Conservation (phyloP, 805 yeast species). For the Yamadazyma endophytica region DNA sequence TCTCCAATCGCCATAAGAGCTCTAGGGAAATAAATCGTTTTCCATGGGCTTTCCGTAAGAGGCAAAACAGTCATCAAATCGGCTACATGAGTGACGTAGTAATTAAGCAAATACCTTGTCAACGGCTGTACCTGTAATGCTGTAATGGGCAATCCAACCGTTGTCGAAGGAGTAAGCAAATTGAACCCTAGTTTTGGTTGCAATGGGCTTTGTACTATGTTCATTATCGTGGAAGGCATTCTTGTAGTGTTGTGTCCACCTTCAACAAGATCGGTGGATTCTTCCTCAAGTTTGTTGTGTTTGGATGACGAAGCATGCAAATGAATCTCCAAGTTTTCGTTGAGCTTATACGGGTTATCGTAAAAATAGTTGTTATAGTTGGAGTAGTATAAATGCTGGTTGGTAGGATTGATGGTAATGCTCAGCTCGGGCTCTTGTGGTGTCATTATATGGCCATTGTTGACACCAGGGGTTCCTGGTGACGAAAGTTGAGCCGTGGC, state of each 20-base stretch:
- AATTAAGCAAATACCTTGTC: constrained; percentile 65
- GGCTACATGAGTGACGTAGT: constrained; percentile 73
- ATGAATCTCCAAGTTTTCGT: constrained; percentile 37
- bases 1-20: constrained; percentile 84
- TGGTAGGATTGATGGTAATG: constrained; percentile 26
- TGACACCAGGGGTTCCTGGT: constrained; percentile 2
- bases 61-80: constrained; percentile 73
- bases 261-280: constrained; percentile 29
- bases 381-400: constrained; percentile 34
- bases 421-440: constrained; percentile 12
- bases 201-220: constrained; percentile 35
- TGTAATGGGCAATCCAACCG: constrained; percentile 47
- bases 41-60: constrained; percentile 81
- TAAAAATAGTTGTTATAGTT: constrained; percentile 36
- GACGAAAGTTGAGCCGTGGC: constrained; percentile 4
- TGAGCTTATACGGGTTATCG: constrained; percentile 35
- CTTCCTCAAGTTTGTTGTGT: constrained; percentile 16
- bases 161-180: constrained; percentile 22
- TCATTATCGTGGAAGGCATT: constrained; percentile 56
- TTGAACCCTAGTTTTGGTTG: constrained; percentile 43
- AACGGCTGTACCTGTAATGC: constrained; percentile 65
- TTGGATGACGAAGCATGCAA: constrained; percentile 34
- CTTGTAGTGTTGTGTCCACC: constrained; percentile 32
- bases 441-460: background rate
- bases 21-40: constrained; percentile 77